A percentile compares a stretch with the other conserved stretches of the same genome.
These are phyloP conservation scores for Aaosphaeria arxii DNA, from an alignment of 2,329 filamentous ascomycete species.

Conservation along the genomic window DNA sequence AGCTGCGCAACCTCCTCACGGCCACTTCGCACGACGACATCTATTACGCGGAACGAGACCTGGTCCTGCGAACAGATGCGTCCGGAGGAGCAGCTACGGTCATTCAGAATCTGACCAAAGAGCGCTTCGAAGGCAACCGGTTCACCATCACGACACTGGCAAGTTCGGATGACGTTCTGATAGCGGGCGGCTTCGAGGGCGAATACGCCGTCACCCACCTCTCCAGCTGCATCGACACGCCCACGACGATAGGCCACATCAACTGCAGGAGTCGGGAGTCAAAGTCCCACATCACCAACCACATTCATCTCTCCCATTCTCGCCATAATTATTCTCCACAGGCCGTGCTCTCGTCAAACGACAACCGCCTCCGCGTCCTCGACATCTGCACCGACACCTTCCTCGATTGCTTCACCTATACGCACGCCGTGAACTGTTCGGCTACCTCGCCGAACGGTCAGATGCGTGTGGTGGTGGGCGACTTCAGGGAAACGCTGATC, in stretches of 20 bases:
- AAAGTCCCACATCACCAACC: conserved; percentile 56
- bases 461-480: conserved; percentile 70
- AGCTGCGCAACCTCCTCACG: conserved; percentile 57
- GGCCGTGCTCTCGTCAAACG: conserved; percentile 58
- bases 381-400: conserved; percentile 59
- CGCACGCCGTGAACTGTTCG: conserved; percentile 68
- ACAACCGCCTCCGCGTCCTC: conserved; percentile 52
- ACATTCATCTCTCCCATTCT: conserved; percentile 52
- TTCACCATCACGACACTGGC: conserved; percentile 54
- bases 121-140: conserved; percentile 35
- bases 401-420: conserved; percentile 54
- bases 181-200: conserved; percentile 57
- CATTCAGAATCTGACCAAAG: conserved; percentile 49
- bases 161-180: conserved; percentile 47
- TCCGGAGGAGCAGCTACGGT: conserved; percentile 40
- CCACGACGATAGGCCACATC: conserved; percentile 45
- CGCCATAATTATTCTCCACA: conserved; percentile 48
- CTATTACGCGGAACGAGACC: conserved; percentile 50
- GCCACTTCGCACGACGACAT: conserved; percentile 54
- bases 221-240: conserved; percentile 31
- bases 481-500: conserved; percentile 63
- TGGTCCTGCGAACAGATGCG: conserved; percentile 50
- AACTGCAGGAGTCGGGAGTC: conserved; percentile 47
- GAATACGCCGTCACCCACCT: conserved; percentile 53
- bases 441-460: conserved; percentile 69